Percentiles rank a stretch among this genome's conserved stretches.
phyloP scores from a whole-genome alignment of 768 basidiomycete genomes.

The Boletus rubropictus region DNA sequence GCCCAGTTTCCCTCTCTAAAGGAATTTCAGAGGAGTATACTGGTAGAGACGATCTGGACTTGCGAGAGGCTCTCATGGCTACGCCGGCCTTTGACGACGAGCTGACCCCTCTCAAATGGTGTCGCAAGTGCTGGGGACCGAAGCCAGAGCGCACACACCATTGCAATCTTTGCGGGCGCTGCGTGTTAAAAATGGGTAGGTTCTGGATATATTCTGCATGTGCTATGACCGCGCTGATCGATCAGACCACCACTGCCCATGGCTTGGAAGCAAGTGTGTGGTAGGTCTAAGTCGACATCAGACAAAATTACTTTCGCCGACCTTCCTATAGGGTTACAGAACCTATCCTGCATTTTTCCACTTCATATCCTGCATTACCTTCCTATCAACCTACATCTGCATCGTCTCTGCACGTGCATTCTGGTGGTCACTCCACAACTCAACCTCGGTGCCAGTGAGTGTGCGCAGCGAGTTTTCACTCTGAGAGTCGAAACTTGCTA shows the following conservation, averaged over 20 bases:
- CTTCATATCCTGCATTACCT: constrained; percentile 59
- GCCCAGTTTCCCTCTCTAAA: constrained; percentile 40
- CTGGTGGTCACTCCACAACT: constrained; percentile 60
- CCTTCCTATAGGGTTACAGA: constrained; percentile 57
- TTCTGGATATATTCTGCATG: not conserved
- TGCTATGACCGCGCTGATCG: constrained; percentile 5
- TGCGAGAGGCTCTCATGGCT: constrained; percentile 58
- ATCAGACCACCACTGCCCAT: constrained; percentile 82
- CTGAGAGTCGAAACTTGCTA: not conserved
- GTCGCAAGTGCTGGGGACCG: constrained; percentile 70
- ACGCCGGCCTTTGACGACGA: constrained; percentile 47
- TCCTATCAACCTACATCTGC: constrained; percentile 59
- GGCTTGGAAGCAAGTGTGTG: constrained; percentile 73
- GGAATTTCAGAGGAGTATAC: constrained; percentile 21
- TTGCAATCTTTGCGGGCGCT: constrained; percentile 67
- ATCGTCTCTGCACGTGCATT: constrained; percentile 48
- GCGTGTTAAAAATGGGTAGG: constrained; percentile 82
- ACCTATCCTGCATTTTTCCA: constrained; percentile 83
- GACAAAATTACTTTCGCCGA: not conserved
- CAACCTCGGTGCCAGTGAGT: constrained; percentile 52
- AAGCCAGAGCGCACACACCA: constrained; percentile 81
- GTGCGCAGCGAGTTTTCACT: not conserved
- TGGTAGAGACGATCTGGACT: constrained; percentile 39
- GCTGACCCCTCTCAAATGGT: constrained; percentile 60
- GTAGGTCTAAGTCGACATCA: constrained; percentile 36